Evolutionary conservation across 306 rosid genomes (phyloP).

Genomic region (Cucurbita argyrosperma): DNA sequence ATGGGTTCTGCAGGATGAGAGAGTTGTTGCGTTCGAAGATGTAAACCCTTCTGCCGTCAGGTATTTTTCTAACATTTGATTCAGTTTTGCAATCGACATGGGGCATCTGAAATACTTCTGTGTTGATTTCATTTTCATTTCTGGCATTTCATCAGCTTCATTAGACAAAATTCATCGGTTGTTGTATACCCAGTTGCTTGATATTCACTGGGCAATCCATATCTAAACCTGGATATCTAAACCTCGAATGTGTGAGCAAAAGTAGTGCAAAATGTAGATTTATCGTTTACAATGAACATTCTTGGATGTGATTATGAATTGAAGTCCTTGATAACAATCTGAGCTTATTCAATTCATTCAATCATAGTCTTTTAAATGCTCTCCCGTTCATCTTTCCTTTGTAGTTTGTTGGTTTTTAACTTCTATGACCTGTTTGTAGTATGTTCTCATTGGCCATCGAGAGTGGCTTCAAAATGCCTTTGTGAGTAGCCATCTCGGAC

Average conservation of each 20-base stretch:
- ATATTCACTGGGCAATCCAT: background rate
- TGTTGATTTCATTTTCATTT: background rate
- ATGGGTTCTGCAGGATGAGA: constrained; percentile 35
- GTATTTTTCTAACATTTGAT: constrained; percentile 14
- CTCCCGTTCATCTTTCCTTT: background rate
- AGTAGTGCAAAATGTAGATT: background rate
- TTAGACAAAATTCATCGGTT: background rate
- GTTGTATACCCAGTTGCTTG: background rate
- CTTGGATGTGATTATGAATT: background rate
- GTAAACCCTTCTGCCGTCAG: constrained; percentile 52
- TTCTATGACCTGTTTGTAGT: background rate
- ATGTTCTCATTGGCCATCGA: background rate
- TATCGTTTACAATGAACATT: background rate
- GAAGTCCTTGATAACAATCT: background rate
- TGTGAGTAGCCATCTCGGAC: background rate
- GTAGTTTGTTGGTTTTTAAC: background rate
- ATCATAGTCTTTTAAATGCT: background rate
- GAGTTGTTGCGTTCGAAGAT: constrained; percentile 45
- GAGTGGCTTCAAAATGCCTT: background rate
- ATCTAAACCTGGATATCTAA: background rate
- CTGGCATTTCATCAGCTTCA: background rate
- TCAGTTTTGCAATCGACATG: background rate
- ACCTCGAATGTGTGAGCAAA: background rate
- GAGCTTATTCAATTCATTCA: background rate
- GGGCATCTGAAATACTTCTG: background rate